These are phyloP conservation scores for Clavariopsis aquatica DNA, from an alignment of 495 filamentous ascomycete genomes.

Conservation along the genomic window DNA sequence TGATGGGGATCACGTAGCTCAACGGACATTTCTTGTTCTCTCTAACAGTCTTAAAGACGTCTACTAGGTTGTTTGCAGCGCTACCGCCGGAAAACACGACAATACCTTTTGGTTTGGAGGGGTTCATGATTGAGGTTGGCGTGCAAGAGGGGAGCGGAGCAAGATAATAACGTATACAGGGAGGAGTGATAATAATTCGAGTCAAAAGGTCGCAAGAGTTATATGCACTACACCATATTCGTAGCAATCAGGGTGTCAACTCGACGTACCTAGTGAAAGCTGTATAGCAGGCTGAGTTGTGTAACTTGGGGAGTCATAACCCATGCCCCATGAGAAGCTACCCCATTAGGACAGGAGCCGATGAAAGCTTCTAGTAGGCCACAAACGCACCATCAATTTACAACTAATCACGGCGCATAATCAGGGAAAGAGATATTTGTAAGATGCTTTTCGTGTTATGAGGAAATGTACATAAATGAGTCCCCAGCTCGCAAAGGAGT, in stretches of 20 bases:
- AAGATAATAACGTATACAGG: neutral
- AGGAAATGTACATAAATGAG: constrained; percentile 26
- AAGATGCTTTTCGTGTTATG: constrained; percentile 2
- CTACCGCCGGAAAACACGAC: constrained; percentile 88
- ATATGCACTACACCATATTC: constrained; percentile 1
- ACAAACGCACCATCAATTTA: neutral
- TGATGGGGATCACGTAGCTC: constrained; percentile 78
- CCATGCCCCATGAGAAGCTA: constrained; percentile 5
- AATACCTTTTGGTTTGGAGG: constrained; percentile 54
- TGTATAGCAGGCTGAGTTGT: neutral
- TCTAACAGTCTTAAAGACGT: constrained; percentile 79
- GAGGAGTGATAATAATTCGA: neutral
- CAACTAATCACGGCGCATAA: neutral
- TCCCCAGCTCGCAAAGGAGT: constrained; percentile 21
- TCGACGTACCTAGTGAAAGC: neutral
- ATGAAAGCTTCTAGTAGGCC: neutral
- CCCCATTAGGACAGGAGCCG: constrained; percentile 15
- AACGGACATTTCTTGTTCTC: constrained; percentile 61
- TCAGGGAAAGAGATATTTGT: neutral
- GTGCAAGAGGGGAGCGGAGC: neutral
- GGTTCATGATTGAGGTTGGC: constrained; percentile 11
- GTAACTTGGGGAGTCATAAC: constrained; percentile 20
- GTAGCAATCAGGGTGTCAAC: constrained; percentile 13
- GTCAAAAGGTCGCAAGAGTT: neutral
- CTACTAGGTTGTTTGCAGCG: constrained; percentile 89